Evolutionary conservation across 352 stramenopile species (phyloP), one percentile per base, ranked within the genome.

Genomic region (Phytophthora tentaculata): DNA sequence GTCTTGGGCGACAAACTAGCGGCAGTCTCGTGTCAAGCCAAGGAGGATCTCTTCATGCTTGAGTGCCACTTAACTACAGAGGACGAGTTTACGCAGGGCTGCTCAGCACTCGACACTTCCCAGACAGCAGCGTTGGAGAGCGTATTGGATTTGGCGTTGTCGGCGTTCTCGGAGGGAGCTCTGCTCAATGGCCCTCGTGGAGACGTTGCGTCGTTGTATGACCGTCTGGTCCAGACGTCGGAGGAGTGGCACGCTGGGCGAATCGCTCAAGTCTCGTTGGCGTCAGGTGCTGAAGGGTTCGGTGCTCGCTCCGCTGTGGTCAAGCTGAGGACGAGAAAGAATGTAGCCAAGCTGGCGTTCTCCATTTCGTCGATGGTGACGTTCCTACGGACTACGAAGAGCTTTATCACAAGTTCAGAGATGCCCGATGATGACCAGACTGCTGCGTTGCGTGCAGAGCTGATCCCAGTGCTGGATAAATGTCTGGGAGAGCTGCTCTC

Each of bases 11-110:
- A 88, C 35, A 90, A 86, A 53, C 69, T 94, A 5, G 79, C 82
- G 5, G 67, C 70, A 6, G 63, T 94, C 20, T 80, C 81, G 4
- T 91, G 77, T 23, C 77, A 88, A 68, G 80, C 82, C 9, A 84
- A 86, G 56, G 83, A 91, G 53, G 83, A 94, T 54, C 54, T 89
- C 7, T 94, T 91, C 56, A 79, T 91, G 62, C 73, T 94, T 5
- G 85, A 94, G 44, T 91, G 82, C 44, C 79, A 91, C 55, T 52
- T 90, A 39, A 91, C 83, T 24, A 94, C 83, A 0, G 69, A 88
- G 39, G 81, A 94, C 8, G 81, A 91, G 50, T 91, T 81, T 67
- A 64, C 61, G 9, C 50, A 85, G 16, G 68, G 70, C 5, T 80
- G 76, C 28, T 61, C 68, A 16, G 75, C 76, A 16, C 69, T 93